Base-by-base conservation (phyloP, 176 grass and related monocot species). In the Metroxylon sagu region DNA sequence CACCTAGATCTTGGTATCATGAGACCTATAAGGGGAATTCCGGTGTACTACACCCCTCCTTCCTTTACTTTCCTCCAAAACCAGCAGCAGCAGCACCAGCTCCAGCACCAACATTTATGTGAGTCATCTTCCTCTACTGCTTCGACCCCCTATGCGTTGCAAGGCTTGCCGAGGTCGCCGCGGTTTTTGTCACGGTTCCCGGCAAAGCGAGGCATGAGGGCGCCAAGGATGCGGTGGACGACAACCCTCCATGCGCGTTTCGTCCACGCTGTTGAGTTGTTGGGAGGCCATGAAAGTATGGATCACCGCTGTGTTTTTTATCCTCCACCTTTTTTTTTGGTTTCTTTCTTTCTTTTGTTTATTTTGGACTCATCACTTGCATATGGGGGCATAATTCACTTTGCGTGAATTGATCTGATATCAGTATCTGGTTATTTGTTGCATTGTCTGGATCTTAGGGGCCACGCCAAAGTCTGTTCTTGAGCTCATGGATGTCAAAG, bases 391-490 rank as follows among this genome's bases (percentile, higher is more conserved):
- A 43, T 43, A 43, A 43, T 43, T 43, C 35, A 43, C 35, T 43
- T 12, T 43, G 35, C 12, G 35, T 43, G 35, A 43, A 43, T 12
- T 43, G 35, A 43, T 43, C 35, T 12, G 35, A 43, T 43, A 7
- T 7, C 12, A 1, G 35, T 43, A 43, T 43, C 35, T 17, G 18
- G 29, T 75, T 68, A 8, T 54, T 4, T 80, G 57, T 50, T 65
- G 55, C 1, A 31, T 35, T 23, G 14, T 14, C 49, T 56, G 48
- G 16, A 19, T 59, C 29, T 28, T 76, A 90, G 91, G 91, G 68
- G 91, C 91, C 55, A 96, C 91, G 27, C 91, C 91, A n/a, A 95
- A 95, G 73, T 87, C 91, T 17, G 91, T 96, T 68, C 91, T 96
- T 54, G 91, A 96, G 80, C 77, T 96, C 50, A 96, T 96, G 91